Evolutionary conservation across 2,329 filamentous ascomycete species (phyloP), one percentile per base, ranked within the genome.

Genomic region (Aspergillus niger): DNA sequence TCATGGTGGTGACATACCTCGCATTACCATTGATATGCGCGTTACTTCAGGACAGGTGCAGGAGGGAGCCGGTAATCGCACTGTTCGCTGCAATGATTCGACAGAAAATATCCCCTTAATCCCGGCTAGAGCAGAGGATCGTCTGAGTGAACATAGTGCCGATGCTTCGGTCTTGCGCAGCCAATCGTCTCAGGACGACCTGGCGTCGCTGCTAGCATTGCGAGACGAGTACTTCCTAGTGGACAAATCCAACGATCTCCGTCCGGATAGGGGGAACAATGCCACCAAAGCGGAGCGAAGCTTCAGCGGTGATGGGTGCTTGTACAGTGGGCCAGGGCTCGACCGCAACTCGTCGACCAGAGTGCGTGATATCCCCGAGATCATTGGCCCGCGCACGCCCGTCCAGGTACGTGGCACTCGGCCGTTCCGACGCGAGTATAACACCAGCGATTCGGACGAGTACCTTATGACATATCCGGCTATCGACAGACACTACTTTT

Each of bases 211-310:
- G 3, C 55, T 56, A 6, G 63, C 65, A 3, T 58, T 63, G 13
- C 55, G 63, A 39, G 66, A 74, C 20, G 73, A 72, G 52, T 73
- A 68, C 55, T 74, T 69, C 49, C 58, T 68, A 49, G 66, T 67
- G 5, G 71, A 74, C 49, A 75, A 74, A 57, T 64, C 63, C 10
- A 66, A 51, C 47, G 64, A 60, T 47, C 58, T 60, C 5, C 63
- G 63, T 30, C 71, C 69, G 2, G 68, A 70, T 51, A 41, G 63
- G 17, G 72, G 67, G 8, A 62, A 71, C 28, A 65, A 67, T 36
- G 62, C 68, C 8, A 60, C 67, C 4, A 74, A 73, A 53, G 53
- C 59, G 30, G 62, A 63, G 30, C 49, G 59, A 11, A 57, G 55
- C 15, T 53, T 65, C 26, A 41, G 55, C 30, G 64, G 63, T 8